Conservation (phyloP, 495 filamentous ascomycete species). For the Hypoxylon fragiforme region DNA sequence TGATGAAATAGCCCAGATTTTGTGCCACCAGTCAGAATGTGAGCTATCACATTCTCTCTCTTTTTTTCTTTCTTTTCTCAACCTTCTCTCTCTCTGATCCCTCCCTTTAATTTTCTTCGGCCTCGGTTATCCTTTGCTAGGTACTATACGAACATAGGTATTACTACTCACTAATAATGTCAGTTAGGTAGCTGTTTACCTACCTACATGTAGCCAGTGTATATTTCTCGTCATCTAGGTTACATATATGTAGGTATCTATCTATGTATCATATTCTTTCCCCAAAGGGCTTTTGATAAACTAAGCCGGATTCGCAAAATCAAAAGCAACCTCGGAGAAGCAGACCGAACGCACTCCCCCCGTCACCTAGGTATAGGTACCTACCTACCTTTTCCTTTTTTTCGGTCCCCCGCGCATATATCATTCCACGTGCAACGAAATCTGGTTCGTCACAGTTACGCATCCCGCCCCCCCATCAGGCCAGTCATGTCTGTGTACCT, state of each 20-base stretch:
- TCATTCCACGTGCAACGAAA: neutral
- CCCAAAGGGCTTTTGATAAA: conserved; percentile 13
- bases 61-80: neutral
- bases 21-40: conserved; percentile 17
- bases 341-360: conserved; percentile 27
- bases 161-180: too few species aligned
- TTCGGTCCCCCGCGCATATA: neutral
- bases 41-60: conserved; percentile 22
- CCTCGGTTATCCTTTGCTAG: conserved; percentile 22
- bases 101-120: neutral
- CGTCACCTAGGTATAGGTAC: conserved; percentile 11
- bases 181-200: too few species aligned
- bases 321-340: conserved; percentile 21
- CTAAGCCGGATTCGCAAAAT: conserved; percentile 26
- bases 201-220: too few species aligned
- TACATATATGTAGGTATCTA: conserved; percentile 11
- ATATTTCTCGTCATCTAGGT: too few species aligned
- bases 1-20: conserved; percentile 23
- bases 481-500: conserved; percentile 20
- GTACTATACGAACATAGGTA: too few species aligned
- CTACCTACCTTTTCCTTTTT: too few species aligned
- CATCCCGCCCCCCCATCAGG: conserved; percentile 20
- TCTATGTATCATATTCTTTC: conserved; percentile 13
- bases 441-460: conserved; percentile 31
- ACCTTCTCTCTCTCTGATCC: neutral